Evolutionary conservation across 1,284 basidiomycete genomes (phyloP).

Genomic region (Clitocybe nebularis): DNA sequence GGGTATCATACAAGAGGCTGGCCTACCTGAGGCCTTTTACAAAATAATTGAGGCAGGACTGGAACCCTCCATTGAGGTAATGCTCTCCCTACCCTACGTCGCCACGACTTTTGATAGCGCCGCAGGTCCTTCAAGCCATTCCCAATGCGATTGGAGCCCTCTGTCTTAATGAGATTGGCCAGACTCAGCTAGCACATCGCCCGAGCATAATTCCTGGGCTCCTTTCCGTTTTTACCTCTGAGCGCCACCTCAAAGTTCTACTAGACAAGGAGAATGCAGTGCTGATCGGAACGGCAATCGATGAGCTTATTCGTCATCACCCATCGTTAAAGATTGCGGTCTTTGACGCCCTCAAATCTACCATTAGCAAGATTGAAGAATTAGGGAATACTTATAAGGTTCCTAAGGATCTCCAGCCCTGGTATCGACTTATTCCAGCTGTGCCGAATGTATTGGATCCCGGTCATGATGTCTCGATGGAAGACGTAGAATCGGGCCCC

Average conservation of each 20-base stretch:
- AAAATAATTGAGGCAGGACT: constrained; percentile 80
- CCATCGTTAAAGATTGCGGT: constrained; percentile 81
- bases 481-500: constrained; percentile 34
- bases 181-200: constrained; percentile 75
- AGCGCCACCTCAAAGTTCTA: constrained; percentile 82
- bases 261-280: constrained; percentile 93
- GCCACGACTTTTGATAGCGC: constrained; percentile 8
- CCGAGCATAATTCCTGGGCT: constrained; percentile 82
- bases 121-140: constrained; percentile 84
- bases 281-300: constrained; percentile 84
- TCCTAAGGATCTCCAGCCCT: constrained; percentile 56
- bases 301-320: constrained; percentile 96
- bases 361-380: constrained; percentile 71
- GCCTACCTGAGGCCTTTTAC: constrained; percentile 89
- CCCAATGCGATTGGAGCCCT: constrained; percentile 96
- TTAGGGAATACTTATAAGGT: constrained; percentile 61
- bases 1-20: constrained; percentile 87
- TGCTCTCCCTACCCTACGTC: constrained; percentile 12
- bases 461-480: constrained; percentile 50
- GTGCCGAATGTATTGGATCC: constrained; percentile 22
- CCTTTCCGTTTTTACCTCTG: constrained; percentile 84
- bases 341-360: constrained; percentile 70
- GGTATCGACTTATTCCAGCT: constrained; percentile 54
- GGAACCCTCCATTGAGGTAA: constrained; percentile 84
- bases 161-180: constrained; percentile 89